Percentiles rank a stretch among this genome's conserved stretches.
Conservation (phyloP, 2,329 filamentous ascomycete genomes). For the Calonectria pauciramosa region DNA sequence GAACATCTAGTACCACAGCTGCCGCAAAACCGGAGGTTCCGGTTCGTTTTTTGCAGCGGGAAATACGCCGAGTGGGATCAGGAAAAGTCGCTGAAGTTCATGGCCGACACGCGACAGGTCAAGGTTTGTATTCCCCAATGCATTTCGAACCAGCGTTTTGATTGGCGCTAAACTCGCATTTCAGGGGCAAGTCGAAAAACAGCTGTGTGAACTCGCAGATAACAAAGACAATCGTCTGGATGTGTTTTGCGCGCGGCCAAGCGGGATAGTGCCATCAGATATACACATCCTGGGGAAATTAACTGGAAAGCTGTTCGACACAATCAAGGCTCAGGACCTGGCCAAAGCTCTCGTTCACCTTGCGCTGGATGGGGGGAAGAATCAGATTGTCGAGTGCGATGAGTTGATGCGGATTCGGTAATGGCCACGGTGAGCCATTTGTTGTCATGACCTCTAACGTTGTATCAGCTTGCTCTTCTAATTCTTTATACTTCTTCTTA, state of each 20-base stretch:
- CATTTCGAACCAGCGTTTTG: too few species aligned
- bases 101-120: background rate
- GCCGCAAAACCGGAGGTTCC: background rate
- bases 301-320: background rate
- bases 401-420: background rate
- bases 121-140: background rate
- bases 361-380: background rate
- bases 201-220: background rate
- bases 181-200: background rate
- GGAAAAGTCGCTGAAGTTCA: background rate
- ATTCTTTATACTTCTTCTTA: background rate
- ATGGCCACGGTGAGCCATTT: background rate
- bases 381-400: background rate
- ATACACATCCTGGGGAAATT: background rate
- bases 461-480: background rate
- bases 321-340: background rate
- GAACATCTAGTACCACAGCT: background rate
- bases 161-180: background rate
- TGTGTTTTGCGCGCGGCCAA: background rate
- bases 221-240: background rate
- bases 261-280: background rate
- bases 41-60: slow-evolving; percentile 1
- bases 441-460: background rate
- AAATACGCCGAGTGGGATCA: background rate
- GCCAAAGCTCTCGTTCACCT: background rate